These are phyloP conservation scores for Wickerhamiella bombiphila DNA, from an alignment of 805 yeast species.

Conservation along the genomic window DNA sequence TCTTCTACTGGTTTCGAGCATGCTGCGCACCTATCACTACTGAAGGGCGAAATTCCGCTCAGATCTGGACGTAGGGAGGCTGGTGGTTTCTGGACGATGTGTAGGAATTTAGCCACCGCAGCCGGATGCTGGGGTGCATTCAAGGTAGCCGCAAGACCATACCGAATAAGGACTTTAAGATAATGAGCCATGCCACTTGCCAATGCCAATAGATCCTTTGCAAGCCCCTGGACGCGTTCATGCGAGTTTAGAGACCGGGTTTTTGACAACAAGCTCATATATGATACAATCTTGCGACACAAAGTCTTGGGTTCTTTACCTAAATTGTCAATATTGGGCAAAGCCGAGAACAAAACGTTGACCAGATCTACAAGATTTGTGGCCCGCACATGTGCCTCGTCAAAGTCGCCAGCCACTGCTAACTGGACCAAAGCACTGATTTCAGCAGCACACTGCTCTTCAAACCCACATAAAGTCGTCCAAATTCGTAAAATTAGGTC, in stretches of 20 bases:
- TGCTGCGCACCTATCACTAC: constrained; percentile 60
- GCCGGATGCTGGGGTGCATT: constrained; percentile 37
- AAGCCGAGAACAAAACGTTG: constrained; percentile 61
- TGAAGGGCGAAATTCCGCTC: constrained; percentile 19
- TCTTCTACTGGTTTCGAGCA: constrained; percentile 76
- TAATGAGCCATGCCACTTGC: constrained; percentile 90
- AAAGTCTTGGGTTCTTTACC: constrained; percentile 64
- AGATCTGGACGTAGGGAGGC: constrained; percentile 12
- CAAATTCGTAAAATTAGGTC: constrained; percentile 50
- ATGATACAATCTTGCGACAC: constrained; percentile 80
- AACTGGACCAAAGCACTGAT: constrained; percentile 82
- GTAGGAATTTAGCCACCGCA: constrained; percentile 36
- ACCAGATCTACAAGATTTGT: constrained; percentile 58
- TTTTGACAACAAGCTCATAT: constrained; percentile 68
- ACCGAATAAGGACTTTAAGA: constrained; percentile 66
- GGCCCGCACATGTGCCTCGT: constrained; percentile 52
- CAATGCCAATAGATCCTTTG: constrained; percentile 44
- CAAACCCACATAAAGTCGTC: constrained; percentile 76
- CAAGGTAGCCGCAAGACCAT: constrained; percentile 67
- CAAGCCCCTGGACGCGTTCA: constrained; percentile 13
- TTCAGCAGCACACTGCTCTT: constrained; percentile 77
- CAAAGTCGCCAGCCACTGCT: constrained; percentile 60
- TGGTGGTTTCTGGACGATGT: constrained; percentile 34
- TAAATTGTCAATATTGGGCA: constrained; percentile 31
- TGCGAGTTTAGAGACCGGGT: constrained; percentile 20